These are phyloP conservation scores for Didymella pomorum DNA, from an alignment of 2,329 filamentous ascomycete genomes.

Conservation along the genomic window DNA sequence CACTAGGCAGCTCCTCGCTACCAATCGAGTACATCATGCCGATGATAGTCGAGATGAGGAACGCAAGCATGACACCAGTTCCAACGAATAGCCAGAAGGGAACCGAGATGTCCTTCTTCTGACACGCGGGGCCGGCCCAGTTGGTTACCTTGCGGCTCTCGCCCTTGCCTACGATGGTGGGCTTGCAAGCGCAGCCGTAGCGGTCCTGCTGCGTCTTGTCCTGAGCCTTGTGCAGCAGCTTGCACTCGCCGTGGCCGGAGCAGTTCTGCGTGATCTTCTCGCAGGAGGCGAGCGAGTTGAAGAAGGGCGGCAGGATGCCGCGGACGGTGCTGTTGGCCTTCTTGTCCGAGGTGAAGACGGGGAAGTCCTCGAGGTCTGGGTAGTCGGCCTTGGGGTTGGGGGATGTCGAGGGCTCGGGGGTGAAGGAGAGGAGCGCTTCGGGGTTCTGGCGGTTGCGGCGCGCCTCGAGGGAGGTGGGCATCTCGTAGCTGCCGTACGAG, in stretches of 20 bases:
- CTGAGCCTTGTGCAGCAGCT: slow-evolving; percentile 65
- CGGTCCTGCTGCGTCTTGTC: slow-evolving; percentile 63
- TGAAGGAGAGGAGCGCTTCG: slow-evolving; percentile 42
- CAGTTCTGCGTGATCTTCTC: slow-evolving; percentile 76
- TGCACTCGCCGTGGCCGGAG: slow-evolving; percentile 81
- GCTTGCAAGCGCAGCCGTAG: slow-evolving; percentile 79
- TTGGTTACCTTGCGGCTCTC: slow-evolving; percentile 66
- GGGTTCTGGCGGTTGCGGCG: slow-evolving; percentile 40
- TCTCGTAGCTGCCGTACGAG: slow-evolving; percentile 48
- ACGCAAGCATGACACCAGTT: slow-evolving; percentile 74
- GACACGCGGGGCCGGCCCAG: slow-evolving; percentile 87
- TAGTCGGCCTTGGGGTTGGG: slow-evolving; percentile 33
- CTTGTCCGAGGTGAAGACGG: slow-evolving; percentile 34
- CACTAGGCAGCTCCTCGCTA: slow-evolving; percentile 85
- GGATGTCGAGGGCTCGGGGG: slow-evolving; percentile 38
- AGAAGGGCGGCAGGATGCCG: slow-evolving; percentile 75
- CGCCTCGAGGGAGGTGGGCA: slow-evolving; percentile 33
- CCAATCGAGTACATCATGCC: slow-evolving; percentile 84
- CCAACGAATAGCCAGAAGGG: slow-evolving; percentile 87
- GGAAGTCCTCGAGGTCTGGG: slow-evolving; percentile 41
- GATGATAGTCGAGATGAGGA: slow-evolving; percentile 73
- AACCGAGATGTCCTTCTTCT: slow-evolving; percentile 89
- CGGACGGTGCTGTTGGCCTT: slow-evolving; percentile 48
- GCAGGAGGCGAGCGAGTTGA: slow-evolving; percentile 74
- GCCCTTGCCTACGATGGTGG: slow-evolving; percentile 62